These are phyloP conservation scores for Botrytis paeoniae DNA, from an alignment of 2,329 filamentous ascomycete genomes.

Conservation along the genomic window DNA sequence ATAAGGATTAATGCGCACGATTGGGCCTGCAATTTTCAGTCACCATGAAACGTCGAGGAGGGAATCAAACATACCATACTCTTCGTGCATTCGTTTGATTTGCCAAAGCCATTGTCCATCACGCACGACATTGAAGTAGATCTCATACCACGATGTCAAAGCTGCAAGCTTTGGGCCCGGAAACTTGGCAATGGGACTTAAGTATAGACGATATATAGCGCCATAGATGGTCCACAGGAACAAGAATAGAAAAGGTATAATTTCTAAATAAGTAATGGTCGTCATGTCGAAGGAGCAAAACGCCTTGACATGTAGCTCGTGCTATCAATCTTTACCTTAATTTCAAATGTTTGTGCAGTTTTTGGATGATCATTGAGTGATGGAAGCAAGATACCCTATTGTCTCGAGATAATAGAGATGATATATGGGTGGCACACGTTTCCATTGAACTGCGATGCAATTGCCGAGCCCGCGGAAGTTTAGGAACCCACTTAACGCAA, in stretches of 20 bases:
- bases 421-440: background rate
- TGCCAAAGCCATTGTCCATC: slow-evolving; percentile 44
- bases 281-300: background rate
- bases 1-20: slow-evolving; percentile 27
- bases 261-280: background rate
- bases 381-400: background rate
- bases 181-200: slow-evolving; percentile 38
- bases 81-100: slow-evolving; percentile 43
- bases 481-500: background rate
- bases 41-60: slow-evolving; percentile 6
- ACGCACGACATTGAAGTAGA: slow-evolving; percentile 44
- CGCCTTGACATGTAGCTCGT: background rate
- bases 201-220: slow-evolving; percentile 35
- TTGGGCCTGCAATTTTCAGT: background rate
- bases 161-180: slow-evolving; percentile 39
- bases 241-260: background rate
- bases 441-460: background rate
- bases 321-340: background rate
- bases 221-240: slow-evolving; percentile 14
- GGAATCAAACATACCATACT: slow-evolving; percentile 40
- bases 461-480: background rate
- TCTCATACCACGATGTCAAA: slow-evolving; percentile 34
- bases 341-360: background rate
- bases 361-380: background rate
- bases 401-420: background rate